Base-by-base conservation (phyloP, 1,284 basidiomycete species). In the Rhodotorula sp. region DNA sequence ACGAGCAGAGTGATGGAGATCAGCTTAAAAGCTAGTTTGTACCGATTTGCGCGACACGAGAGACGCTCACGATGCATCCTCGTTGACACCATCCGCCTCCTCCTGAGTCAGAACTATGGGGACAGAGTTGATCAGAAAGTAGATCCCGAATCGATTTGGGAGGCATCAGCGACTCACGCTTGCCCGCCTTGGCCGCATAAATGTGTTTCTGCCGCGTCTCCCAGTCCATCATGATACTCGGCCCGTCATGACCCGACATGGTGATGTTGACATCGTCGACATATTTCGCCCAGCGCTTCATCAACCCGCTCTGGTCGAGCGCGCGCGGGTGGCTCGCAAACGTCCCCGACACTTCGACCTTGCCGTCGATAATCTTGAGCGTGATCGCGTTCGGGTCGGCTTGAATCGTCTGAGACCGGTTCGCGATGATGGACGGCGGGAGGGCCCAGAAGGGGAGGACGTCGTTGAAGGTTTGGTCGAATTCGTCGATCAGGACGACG, bases 21-120 rank as follows among this genome's bases (percentile, higher is more conserved):
- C 8, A 46, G 15, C n/a, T 20, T 1, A 44, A 22, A 22, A 3
- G 17, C 20, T 26, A 20, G 45, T 6, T 7, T 18, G 22, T 24
- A 7, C 48, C 48, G 48, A 3, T 18, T 18, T 24, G 20, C 22
- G 55, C 8, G 14, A 45, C 17, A 18, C 7, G 33, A 20, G 15
- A 3, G 33, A 1, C 6, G 59, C 73, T 42, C 20, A 75, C 71
- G 65, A 61, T 1, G 74, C 72, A 24, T 75, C 74, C 15, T 80
- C 79, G 69, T 83, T 80, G 48, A 81, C 77, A 5, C 78, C 71
- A 48, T 79, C 78, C 5, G 82, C 67, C 71, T 83, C 80, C 1
- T 75, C 78, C 18, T 79, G 74, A 4, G 79, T 77, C 62, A 84
- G 80, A 62, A 80, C 82, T 83, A 67, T 7, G 17, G 14, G 4